phyloP scores from a whole-genome alignment of 2,329 filamentous ascomycete genomes.

The Ophiostoma tasmaniense region DNA sequence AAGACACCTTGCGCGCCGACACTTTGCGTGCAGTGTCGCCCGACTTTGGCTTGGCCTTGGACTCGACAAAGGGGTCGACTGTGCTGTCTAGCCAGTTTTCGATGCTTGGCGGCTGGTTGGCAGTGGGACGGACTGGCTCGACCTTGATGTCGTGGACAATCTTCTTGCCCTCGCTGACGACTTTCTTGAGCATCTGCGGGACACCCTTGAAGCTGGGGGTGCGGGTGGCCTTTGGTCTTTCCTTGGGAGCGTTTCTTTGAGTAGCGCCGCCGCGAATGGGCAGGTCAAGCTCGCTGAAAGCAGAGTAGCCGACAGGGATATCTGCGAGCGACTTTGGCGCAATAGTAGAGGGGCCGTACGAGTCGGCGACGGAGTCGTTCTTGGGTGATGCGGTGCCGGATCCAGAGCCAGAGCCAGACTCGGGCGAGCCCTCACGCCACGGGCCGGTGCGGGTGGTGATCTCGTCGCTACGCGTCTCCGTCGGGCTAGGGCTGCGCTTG shows the following conservation, averaged over 20 bases:
- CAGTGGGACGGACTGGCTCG: conserved; percentile 44
- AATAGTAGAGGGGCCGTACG: conserved; percentile 34
- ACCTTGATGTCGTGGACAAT: conserved; percentile 50
- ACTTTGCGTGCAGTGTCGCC: not conserved
- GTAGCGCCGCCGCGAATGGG: conserved; percentile 36
- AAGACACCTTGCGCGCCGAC: conserved; percentile 22
- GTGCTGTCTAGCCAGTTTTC: conserved; percentile 58
- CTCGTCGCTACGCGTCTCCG: conserved; percentile 26
- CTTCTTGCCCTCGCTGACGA: conserved; percentile 55
- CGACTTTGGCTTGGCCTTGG: conserved; percentile 16
- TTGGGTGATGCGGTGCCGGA: not conserved
- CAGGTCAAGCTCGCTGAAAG: conserved; percentile 57
- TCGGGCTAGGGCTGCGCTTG: conserved; percentile 25
- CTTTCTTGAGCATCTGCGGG: conserved; percentile 56
- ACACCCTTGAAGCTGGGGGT: conserved; percentile 51
- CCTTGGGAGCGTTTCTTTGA: conserved; percentile 28
- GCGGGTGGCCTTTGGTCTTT: conserved; percentile 41
- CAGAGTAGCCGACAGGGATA: conserved; percentile 55
- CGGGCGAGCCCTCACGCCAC: conserved; percentile 24
- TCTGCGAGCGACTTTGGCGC: conserved; percentile 49
- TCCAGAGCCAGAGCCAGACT: not conserved
- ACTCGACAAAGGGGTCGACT: conserved; percentile 53
- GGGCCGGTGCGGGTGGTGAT: conserved; percentile 24
- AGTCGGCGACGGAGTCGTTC: conserved; percentile 28
- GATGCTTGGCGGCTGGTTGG: conserved; percentile 54